A percentile compares a stretch with the other conserved stretches of the same genome.
Evolutionary conservation across 208 protist genomes (phyloP).

Genomic region (Angomonas deanei): DNA sequence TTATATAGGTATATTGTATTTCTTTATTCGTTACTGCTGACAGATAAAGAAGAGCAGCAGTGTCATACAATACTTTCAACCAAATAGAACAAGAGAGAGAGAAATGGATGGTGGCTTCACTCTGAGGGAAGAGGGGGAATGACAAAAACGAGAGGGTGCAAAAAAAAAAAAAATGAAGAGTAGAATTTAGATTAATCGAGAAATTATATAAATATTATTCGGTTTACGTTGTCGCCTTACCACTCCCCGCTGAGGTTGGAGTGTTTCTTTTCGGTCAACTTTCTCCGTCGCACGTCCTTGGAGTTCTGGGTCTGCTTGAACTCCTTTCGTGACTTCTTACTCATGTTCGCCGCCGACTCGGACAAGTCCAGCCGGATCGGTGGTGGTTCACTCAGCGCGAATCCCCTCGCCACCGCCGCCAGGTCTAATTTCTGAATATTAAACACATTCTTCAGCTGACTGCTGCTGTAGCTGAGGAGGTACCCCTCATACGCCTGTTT

Average conservation of each 20-base stretch:
- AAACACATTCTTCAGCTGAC: conserved; percentile 98
- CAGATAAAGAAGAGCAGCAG: too few relatives aligned
- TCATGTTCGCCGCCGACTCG: conserved; percentile 87
- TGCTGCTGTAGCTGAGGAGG: conserved; percentile 97
- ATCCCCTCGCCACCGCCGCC: conserved; percentile 90
- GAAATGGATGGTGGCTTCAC: not conserved
- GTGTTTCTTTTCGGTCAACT: conserved; percentile 45
- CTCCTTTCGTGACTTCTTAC: conserved; percentile 81
- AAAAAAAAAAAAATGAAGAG: not conserved
- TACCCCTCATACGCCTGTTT: conserved; percentile 97
- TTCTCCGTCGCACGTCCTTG: conserved; percentile 58
- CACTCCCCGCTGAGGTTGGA: conserved; percentile 88
- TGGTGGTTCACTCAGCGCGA: conserved; percentile 88
- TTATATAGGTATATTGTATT: too few relatives aligned
- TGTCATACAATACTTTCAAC: too few relatives aligned
- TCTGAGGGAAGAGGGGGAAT: not conserved
- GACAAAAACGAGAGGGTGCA: not conserved
- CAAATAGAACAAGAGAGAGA: too few relatives aligned
- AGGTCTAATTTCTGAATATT: conserved; percentile 97
- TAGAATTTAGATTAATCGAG: not conserved
- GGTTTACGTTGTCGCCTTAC: conserved; percentile 13
- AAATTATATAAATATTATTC: not conserved
- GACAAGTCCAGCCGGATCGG: conserved; percentile 90
- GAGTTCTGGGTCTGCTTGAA: conserved; percentile 58
- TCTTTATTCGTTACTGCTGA: too few relatives aligned